Percentiles rank a stretch among this genome's conserved stretches.
These are phyloP conservation scores for Suhomyces kunorum DNA, from an alignment of 1,139 yeast species.

Conservation along the genomic window DNA sequence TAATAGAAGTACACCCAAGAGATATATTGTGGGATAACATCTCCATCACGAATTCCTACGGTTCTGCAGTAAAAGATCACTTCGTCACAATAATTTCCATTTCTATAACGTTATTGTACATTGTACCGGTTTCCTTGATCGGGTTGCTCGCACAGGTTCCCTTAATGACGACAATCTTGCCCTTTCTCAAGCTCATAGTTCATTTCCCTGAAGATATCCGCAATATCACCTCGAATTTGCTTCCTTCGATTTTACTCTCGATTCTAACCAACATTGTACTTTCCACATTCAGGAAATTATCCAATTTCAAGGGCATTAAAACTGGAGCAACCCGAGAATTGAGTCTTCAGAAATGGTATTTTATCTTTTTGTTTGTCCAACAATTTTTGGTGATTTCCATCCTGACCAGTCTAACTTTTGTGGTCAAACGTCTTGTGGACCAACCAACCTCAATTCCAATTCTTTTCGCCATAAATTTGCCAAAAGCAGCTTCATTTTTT, in stretches of 20 bases:
- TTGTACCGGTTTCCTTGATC: slow-evolving; percentile 69
- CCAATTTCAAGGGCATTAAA: slow-evolving; percentile 50
- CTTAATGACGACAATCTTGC: slow-evolving; percentile 53
- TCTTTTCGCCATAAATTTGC: slow-evolving; percentile 70
- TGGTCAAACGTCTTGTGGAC: slow-evolving; percentile 62
- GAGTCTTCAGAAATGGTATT: slow-evolving; percentile 69
- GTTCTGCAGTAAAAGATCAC: slow-evolving; percentile 37
- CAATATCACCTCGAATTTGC: slow-evolving; percentile 54
- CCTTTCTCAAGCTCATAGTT: slow-evolving; percentile 54
- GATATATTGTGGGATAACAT: slow-evolving; percentile 65
- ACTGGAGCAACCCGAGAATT: slow-evolving; percentile 59
- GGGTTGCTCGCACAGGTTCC: slow-evolving; percentile 70
- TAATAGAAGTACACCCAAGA: slow-evolving; percentile 54
- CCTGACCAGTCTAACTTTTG: slow-evolving; percentile 74
- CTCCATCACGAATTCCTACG: slow-evolving; percentile 33
- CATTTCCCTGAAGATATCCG: slow-evolving; percentile 54
- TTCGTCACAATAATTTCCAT: slow-evolving; percentile 46
- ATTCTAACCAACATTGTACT: slow-evolving; percentile 59
- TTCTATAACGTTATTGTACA: slow-evolving; percentile 57
- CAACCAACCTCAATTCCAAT: slow-evolving; percentile 74
- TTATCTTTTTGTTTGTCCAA: slow-evolving; percentile 72
- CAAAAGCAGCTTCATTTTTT: slow-evolving; percentile 81
- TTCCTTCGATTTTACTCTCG: slow-evolving; percentile 63
- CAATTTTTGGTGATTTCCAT: slow-evolving; percentile 82
- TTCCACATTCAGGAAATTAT: slow-evolving; percentile 48